Evolutionary conservation across 371 early-diverging fungal genomes (phyloP), one percentile per base, ranked within the genome.

Genomic region (Mortierella sp.): DNA sequence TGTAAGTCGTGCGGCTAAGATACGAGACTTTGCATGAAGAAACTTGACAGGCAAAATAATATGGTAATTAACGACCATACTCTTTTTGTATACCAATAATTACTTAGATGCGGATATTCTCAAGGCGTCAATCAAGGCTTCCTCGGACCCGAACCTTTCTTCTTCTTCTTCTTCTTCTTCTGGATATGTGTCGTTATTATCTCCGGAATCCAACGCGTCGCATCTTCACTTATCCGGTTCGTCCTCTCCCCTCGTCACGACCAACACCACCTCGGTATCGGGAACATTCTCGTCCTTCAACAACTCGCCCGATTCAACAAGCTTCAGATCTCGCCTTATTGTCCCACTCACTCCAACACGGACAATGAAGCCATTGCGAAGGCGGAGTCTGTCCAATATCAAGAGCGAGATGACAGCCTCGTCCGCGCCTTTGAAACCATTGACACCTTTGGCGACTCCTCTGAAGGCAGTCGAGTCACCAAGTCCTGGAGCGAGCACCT

Each of bases 21-120:
- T 14, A 8, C 2, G 11, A 29, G 37, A 22, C 22, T 14, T 31
- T 19, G n/a, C n/a, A n/a, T n/a, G n/a, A n/a, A n/a, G n/a, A n/a
- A n/a, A n/a, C n/a, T n/a, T n/a, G n/a, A n/a, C n/a, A n/a, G n/a
- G n/a, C n/a, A n/a, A n/a, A n/a, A n/a, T n/a, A n/a, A n/a, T n/a
- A n/a, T n/a, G n/a, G n/a, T n/a, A n/a, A n/a, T n/a, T n/a, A n/a
- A n/a, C n/a, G n/a, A n/a, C n/a, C n/a, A n/a, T n/a, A n/a, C n/a
- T n/a, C n/a, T n/a, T n/a, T n/a, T n/a, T 41, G 11, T 14, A 43
- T 24, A 9, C 7, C 10, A 24, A 40, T n/a, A 40, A 39, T 68
- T 53, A 22, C 7, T 24, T 65, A 82, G 83, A 82, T 52, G 83
- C 83, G 10, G 83, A 82, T 43, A 78, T 82, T 13, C 39, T 82